phyloP scores from a whole-genome alignment of 2,329 filamentous ascomycete genomes.

The Mycogone perniciosa region DNA sequence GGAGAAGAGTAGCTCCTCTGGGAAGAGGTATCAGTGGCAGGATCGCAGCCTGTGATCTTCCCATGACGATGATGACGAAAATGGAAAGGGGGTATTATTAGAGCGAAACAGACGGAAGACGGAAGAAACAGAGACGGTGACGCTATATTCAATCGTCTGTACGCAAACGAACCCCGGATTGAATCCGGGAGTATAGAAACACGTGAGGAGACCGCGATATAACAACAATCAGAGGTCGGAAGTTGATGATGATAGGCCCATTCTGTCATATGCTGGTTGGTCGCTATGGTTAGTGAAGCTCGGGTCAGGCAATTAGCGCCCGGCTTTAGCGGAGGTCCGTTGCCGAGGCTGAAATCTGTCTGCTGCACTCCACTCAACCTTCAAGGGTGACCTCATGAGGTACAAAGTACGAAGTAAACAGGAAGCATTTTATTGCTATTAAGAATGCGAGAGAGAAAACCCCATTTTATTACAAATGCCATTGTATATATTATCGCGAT shows the following conservation, averaged over 20 bases:
- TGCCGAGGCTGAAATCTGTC: slow-evolving; percentile 6
- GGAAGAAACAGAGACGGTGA: not conserved
- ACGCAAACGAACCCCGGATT: not conserved
- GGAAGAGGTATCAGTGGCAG: slow-evolving; percentile 79
- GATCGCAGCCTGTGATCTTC: slow-evolving; percentile 36
- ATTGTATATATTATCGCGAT: no score
- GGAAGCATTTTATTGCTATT: no score
- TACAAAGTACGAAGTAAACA: no score
- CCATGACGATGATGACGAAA: slow-evolving; percentile 26
- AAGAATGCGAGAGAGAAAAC: no score
- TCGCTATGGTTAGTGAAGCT: not conserved
- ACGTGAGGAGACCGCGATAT: not conserved
- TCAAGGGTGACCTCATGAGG: not conserved
- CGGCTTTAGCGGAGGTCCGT: slow-evolving; percentile 1
- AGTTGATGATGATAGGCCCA: not conserved
- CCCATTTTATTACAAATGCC: no score
- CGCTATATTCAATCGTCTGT: not conserved
- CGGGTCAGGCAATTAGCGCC: slow-evolving; percentile 3
- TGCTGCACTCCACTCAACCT: not conserved
- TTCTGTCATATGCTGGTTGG: no score
- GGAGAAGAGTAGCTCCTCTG: slow-evolving; percentile 73
- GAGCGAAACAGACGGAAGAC: not conserved
- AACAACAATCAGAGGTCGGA: not conserved
- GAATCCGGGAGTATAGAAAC: not conserved
- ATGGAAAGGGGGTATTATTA: not conserved